Evolutionary conservation across 345 rosid species (phyloP), one percentile per base, ranked within the genome.

Genomic region (Rhodamnia argentea): DNA sequence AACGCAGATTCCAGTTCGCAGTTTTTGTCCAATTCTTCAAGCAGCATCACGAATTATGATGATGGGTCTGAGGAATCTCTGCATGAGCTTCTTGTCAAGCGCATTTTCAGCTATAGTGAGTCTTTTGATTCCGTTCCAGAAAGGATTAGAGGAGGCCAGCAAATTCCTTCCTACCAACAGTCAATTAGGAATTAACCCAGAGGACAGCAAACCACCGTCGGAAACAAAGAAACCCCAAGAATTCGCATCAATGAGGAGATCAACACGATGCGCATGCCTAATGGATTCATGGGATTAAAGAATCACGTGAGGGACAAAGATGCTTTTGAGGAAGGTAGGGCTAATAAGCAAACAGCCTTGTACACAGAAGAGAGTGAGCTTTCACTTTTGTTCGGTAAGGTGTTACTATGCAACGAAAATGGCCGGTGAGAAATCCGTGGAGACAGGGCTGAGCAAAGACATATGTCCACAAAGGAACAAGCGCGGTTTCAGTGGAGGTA

Each of bases 111-210:
- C 37, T 24, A 70, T 88, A 32, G 74, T 87, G 57, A 90, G 88
- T 83, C 96, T 32, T 32, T 83, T 91, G 42, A 78, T 92, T 90
- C 98, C 91, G 85, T 95, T 93, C 86, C 89, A 90, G 83, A 96
- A 85, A 89, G 98, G 98, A 16, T 7, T 94, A 75, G 96, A 94
- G 87, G 99, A 95, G 92, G 97, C 98, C 85, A 93, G 93, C 76
- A 95, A 93, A 93, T 95, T 96, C 84, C 94, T 95, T 90, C 98
- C 95, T 14, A 87, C 88, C 78, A 87, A 87, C 84, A 87, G 86
- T 87, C 90, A 92, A 56, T 87, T 94, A 83, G 76, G 88, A 40
- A 86, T 90, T 12, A 87, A 90, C 86, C 87, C 88, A 24, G 94
- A 93, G 53, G 84, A 64, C 83, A 89, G 85, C 29, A 26, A 5